Percentiles rank a stretch among this genome's conserved stretches.
phyloP scores from a whole-genome alignment of 1,284 basidiomycete species.

The Trichosporon faecale region DNA sequence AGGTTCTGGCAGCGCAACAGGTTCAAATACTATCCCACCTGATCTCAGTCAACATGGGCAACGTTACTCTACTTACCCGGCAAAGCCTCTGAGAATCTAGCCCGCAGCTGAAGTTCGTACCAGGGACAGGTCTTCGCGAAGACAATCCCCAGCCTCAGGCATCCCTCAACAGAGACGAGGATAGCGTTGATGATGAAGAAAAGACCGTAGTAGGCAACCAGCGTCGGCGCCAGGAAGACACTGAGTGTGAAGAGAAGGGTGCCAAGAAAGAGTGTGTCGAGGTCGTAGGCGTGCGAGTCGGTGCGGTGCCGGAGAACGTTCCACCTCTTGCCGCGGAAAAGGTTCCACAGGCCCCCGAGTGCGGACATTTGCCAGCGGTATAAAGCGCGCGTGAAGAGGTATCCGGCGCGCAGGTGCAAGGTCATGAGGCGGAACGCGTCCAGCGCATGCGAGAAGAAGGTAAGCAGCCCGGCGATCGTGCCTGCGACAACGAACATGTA shows the following conservation, averaged over 20 bases:
- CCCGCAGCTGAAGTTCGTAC: not conserved
- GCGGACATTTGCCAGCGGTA: slow-evolving; percentile 65
- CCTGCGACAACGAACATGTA: slow-evolving; percentile 17
- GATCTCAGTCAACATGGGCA: not conserved
- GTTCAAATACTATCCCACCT: not conserved
- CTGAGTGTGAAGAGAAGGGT: slow-evolving; percentile 91
- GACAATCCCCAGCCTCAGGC: not conserved
- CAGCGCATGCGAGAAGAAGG: slow-evolving; percentile 34
- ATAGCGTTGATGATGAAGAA: slow-evolving; percentile 59
- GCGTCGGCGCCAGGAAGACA: slow-evolving; percentile 86
- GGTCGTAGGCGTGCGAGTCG: slow-evolving; percentile 85
- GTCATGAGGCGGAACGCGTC: slow-evolving; percentile 56
- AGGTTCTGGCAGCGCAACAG: not conserved
- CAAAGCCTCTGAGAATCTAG: not conserved
- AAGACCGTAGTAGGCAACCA: slow-evolving; percentile 76
- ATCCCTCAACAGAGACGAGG: slow-evolving; percentile 2
- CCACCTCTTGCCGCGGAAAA: slow-evolving; percentile 89
- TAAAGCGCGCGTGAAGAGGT: slow-evolving; percentile 63
- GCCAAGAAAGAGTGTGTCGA: slow-evolving; percentile 90
- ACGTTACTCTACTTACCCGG: not conserved
- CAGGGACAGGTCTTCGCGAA: not conserved
- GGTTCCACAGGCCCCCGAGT: slow-evolving; percentile 74
- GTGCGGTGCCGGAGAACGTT: slow-evolving; percentile 74
- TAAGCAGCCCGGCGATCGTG: not conserved
- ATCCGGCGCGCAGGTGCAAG: slow-evolving; percentile 69